Evolutionary conservation across 129 eudicot species (phyloP), one percentile per base, ranked within the genome.

Genomic region (Saussurea involucrata): DNA sequence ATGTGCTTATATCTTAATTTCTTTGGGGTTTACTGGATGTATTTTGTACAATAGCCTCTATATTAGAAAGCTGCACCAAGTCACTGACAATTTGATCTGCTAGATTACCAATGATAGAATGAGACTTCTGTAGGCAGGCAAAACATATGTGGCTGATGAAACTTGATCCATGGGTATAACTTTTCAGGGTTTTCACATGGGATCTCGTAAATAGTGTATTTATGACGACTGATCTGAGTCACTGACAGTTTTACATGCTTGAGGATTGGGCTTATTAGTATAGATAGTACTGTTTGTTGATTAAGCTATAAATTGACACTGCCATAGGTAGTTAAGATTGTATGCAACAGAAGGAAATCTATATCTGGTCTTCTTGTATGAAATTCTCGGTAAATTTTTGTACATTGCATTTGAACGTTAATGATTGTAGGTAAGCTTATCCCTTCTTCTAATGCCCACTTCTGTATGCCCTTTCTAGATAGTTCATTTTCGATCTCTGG

Each of bases 401-500:
- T 49, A 49, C 60, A 49, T 49, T 49, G 20, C 60, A 53, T 17
- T 53, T n/a, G 60, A 17, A 53, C 6, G 20, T 18, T 53, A 53
- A 15, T 46, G 58, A 46, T 46, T 46, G 60, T 17, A 49, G 21
- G 21, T 49, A 58, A 58, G 13, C 24, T 58, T 58, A 21, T 58
- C 25, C 12, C 12, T 8, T 21, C 27, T 58, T 33, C 53, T 76
- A 27, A 12, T 37, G 28, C 49, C 49, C 31, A 58, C 36, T 18
- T 20, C 65, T 20, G 11, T 20, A 18, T 73, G 55, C 53, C 11
- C 66, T 63, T 70, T 66, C 67, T 85, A 93, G 98, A 83, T 95
- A 44, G 96, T 95, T 68, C 97, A 85, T 78, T 94, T 94, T 73
- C 93, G 96, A 25, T 72, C 91, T 36, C 73, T 91, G 77, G 98